Percentiles rank a stretch among this genome's conserved stretches.
These are phyloP conservation scores for Cercospora sp. DNA, from an alignment of 2,329 filamentous ascomycete genomes.

Conservation along the genomic window DNA sequence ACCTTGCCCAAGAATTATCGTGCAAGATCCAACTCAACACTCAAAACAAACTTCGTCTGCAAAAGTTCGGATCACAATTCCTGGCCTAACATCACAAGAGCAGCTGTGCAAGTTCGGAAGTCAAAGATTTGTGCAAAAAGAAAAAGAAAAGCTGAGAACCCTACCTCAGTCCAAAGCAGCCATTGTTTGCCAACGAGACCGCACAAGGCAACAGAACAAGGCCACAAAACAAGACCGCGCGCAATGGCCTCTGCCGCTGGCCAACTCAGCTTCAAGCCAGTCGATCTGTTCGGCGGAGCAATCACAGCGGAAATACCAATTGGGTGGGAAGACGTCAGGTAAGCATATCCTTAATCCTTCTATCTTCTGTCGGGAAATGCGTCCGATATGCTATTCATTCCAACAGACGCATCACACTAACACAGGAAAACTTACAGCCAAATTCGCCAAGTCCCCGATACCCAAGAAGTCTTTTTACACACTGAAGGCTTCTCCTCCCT, in stretches of 20 bases:
- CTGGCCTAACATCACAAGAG: neutral
- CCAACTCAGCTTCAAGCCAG: constrained; percentile 15
- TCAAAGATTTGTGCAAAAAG: neutral
- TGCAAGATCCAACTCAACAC: neutral
- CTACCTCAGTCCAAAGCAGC: neutral
- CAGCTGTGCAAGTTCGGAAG: neutral
- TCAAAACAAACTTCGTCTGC: neutral
- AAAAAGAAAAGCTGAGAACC: neutral
- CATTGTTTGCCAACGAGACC: neutral
- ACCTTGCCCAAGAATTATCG: neutral
- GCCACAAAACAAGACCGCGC: neutral
- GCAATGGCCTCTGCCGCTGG: neutral
- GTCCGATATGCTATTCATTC: too few relatives aligned
- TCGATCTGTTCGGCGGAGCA: constrained; percentile 68
- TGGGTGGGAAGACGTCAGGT: constrained; percentile 74
- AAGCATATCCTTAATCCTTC: constrained; percentile 25
- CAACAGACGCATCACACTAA: too few relatives aligned
- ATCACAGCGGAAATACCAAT: constrained; percentile 67
- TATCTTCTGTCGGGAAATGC: neutral
- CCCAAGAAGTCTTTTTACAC: constrained; percentile 92
- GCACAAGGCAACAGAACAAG: neutral
- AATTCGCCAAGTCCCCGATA: constrained; percentile 74
- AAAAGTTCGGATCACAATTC: neutral
- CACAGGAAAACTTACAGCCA: constrained; percentile 49
- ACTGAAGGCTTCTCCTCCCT: constrained; percentile 79